Base-by-base conservation (phyloP, 2,329 filamentous ascomycete species). In the Fusarium algeriense region DNA sequence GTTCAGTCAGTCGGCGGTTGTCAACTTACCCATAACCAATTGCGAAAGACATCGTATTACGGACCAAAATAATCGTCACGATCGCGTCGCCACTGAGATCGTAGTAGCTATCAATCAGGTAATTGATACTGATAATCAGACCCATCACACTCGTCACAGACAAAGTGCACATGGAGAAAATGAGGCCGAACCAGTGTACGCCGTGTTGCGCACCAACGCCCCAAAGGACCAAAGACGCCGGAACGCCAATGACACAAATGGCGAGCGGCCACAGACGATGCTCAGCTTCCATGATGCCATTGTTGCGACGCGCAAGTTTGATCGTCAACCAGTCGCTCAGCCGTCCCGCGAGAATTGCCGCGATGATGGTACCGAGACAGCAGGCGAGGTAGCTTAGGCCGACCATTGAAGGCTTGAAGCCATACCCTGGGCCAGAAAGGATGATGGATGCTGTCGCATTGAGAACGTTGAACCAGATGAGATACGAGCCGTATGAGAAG, bases 401-500 rank as follows among this genome's bases (percentile, higher is more conserved):
- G 8, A 83, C 81, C 63, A 82, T 79, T 2, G 80, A 80, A 1
- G 82, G 75, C 7, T 71, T 70, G 52, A 83, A 83, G 68, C 80
- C 79, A 64, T 84, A 84, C 1, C 82, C 81, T 0, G 75, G 60
- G 0, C 76, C 78, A 2, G 79, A 79, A 1, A 83, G 75, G 11
- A 83, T 80, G 30, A 83, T 81, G 32, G 78, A 85, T 23, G 78
- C 80, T 4, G 79, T 86, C 64, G 81, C 82, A 45, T 83, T 83
- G n/a, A 83, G 76, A 6, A 84, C 80, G 64, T 82, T 83, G 75
- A 83, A 84, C 76, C 80, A 83, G 40, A 83, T 78, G 6, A 84
- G 77, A 32, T 83, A 82, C 0, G 80, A 80, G 4, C 82, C 82
- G 59, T 84, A 84, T 12, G 80, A 80, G 54, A 84, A 83, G 13